Conservation (phyloP, 441 rosid species). For the Erodium moschatum region DNA sequence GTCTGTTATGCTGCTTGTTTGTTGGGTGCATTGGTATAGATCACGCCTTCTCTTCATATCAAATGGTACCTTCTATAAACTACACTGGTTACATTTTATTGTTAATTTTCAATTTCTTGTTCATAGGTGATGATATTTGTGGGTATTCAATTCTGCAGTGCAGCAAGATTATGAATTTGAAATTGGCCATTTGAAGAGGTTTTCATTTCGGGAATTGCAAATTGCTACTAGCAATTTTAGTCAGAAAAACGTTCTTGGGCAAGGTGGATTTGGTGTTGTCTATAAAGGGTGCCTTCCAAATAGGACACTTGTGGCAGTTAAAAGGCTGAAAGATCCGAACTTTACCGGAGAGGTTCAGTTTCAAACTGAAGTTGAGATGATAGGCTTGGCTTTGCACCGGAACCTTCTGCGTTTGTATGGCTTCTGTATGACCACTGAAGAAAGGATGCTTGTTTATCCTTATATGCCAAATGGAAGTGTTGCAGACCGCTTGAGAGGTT, state of each 20-base stretch:
- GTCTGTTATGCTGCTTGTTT: conserved; percentile 52
- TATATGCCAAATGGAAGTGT: conserved; percentile 94
- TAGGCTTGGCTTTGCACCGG: conserved; percentile 83
- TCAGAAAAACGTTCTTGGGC: conserved; percentile 68
- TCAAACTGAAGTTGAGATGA: conserved; percentile 94
- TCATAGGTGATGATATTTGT: not conserved
- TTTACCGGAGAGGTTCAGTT: conserved; percentile 79
- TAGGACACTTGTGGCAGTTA: conserved; percentile 63
- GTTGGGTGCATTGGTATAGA: conserved; percentile 74
- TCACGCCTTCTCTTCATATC: conserved; percentile 48
- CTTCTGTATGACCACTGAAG: conserved; percentile 72
- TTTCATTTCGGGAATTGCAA: conserved; percentile 70
- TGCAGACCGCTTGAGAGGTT: conserved; percentile 83
- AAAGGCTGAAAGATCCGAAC: conserved; percentile 82
- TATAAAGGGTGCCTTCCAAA: conserved; percentile 78
- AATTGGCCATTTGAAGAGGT: conserved; percentile 70
- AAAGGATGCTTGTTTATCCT: conserved; percentile 83
- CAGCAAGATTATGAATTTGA: conserved; percentile 82
- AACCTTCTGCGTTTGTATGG: conserved; percentile 75
- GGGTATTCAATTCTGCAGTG: conserved; percentile 34
- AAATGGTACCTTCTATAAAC: conserved; percentile 38
- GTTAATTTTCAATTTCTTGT: not conserved
- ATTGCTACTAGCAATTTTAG: conserved; percentile 63
- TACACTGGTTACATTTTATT: not conserved
- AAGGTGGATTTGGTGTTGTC: conserved; percentile 87